Percentiles rank a stretch among this genome's conserved stretches.
Conservation (phyloP, 495 filamentous ascomycete genomes). For the Penicillium tannophilum region DNA sequence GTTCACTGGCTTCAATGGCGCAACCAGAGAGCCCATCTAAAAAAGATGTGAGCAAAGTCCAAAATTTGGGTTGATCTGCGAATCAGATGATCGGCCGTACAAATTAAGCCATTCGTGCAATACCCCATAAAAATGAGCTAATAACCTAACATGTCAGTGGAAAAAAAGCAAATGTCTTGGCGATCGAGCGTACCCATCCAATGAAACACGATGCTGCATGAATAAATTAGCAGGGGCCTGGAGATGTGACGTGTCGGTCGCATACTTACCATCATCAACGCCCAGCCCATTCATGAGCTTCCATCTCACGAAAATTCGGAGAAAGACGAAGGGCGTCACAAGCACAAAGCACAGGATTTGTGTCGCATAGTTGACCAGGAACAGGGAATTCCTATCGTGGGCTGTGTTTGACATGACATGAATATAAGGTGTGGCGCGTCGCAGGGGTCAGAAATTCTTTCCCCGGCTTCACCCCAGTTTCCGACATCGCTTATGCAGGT, state of each 20-base stretch:
- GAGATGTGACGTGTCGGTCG: neutral
- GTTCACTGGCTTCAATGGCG: neutral
- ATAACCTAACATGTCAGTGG: neutral
- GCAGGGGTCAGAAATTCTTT: neutral
- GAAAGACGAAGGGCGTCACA: slow-evolving; percentile 12
- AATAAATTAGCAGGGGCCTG: neutral
- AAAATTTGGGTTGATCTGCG: neutral
- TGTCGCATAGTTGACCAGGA: slow-evolving; percentile 15
- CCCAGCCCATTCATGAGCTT: slow-evolving; percentile 10
- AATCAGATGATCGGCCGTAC: neutral
- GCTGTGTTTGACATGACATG: slow-evolving; percentile 1
- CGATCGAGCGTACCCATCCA: slow-evolving; percentile 8
- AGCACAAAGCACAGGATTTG: slow-evolving; percentile 16
- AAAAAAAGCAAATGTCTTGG: neutral
- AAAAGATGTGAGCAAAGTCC: neutral
- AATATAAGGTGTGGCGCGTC: neutral
- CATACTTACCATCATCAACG: slow-evolving; percentile 17
- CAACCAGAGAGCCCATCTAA: neutral
- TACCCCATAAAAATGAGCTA: slow-evolving; percentile 6
- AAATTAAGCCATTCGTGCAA: slow-evolving; percentile 1
- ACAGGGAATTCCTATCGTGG: slow-evolving; percentile 9
- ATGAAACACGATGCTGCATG: slow-evolving; percentile 3
- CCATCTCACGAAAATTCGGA: slow-evolving; percentile 16
- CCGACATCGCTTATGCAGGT: slow-evolving; percentile 5
- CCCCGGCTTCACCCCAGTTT: neutral